Percentiles rank a stretch among this genome's conserved stretches.
These are phyloP conservation scores for Candida easanensis DNA, from an alignment of 805 yeast genomes.

Conservation along the genomic window DNA sequence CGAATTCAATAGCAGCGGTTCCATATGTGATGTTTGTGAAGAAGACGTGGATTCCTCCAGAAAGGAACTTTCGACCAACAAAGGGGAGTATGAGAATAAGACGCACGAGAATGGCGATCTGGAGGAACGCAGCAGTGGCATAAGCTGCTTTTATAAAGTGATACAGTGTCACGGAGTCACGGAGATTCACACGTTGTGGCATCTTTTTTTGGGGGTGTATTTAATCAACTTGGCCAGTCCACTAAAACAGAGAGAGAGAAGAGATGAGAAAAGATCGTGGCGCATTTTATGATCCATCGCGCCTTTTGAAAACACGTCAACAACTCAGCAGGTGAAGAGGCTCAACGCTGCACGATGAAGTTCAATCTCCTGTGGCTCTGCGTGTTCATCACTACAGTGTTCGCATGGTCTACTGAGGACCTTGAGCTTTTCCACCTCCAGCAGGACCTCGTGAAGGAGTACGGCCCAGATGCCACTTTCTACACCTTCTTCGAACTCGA, in stretches of 20 bases:
- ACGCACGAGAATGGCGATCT: conserved; percentile 37
- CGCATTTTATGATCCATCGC: background rate
- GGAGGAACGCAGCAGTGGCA: conserved; percentile 14
- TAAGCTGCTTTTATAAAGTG: conserved; percentile 10
- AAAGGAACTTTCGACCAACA: conserved; percentile 61
- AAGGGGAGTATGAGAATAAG: conserved; percentile 54
- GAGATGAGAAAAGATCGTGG: background rate
- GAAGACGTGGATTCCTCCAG: conserved; percentile 73
- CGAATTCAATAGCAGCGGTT: conserved; percentile 5
- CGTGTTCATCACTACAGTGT: conserved; percentile 20
- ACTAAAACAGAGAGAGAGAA: background rate
- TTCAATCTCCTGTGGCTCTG: conserved; percentile 19
- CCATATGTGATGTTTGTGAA: conserved; percentile 26
- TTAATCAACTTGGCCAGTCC: too few relatives aligned
- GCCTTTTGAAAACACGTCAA: background rate
- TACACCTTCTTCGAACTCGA: conserved; percentile 28
- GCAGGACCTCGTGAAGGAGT: conserved; percentile 46
- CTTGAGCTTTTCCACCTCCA: conserved; percentile 76
- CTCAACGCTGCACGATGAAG: background rate
- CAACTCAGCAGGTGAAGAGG: background rate
- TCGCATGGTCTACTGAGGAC: conserved; percentile 64
- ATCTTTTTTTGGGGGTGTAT: conserved; percentile 3
- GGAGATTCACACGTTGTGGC: conserved; percentile 20
- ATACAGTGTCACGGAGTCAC: conserved; percentile 13
- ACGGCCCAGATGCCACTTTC: conserved; percentile 27